Evolutionary conservation across 495 filamentous ascomycete species (phyloP).

Genomic region (Immersiella caudata): DNA sequence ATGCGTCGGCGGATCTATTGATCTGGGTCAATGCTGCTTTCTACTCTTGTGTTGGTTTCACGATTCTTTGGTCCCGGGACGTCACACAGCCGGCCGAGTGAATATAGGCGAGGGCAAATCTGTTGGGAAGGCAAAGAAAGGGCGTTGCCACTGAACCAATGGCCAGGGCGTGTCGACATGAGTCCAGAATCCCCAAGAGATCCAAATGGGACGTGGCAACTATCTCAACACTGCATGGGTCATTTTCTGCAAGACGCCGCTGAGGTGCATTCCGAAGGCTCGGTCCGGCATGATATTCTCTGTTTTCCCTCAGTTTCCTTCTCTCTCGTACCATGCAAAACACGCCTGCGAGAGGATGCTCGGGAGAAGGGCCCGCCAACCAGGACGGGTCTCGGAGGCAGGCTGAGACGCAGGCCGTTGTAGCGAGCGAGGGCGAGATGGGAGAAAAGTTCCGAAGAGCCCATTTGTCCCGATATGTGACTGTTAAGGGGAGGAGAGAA

Average conservation of each 20-base stretch:
- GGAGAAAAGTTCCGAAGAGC: slow-evolving; percentile 11
- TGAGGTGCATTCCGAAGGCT: slow-evolving; percentile 18
- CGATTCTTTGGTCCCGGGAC: neutral
- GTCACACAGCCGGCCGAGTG: neutral
- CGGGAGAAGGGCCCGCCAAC: slow-evolving; percentile 10
- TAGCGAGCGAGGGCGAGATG: neutral
- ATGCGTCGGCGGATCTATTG: neutral
- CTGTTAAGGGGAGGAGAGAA: neutral
- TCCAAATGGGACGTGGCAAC: slow-evolving; percentile 11
- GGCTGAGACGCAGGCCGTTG: slow-evolving; percentile 10
- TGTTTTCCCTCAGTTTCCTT: neutral
- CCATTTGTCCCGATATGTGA: neutral
- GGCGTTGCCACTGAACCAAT: neutral
- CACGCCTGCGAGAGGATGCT: neutral
- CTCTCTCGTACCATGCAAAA: neutral
- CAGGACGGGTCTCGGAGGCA: slow-evolving; percentile 1
- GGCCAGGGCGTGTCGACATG: neutral
- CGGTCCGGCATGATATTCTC: slow-evolving; percentile 11
- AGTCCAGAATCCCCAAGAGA: neutral
- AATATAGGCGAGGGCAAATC: neutral
- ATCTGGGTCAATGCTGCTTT: neutral
- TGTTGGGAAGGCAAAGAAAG: neutral
- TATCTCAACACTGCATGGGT: slow-evolving; percentile 11
- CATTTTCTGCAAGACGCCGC: slow-evolving; percentile 19
- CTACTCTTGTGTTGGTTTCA: neutral